Evolutionary conservation across 1,284 basidiomycete species (phyloP), one percentile per base, ranked within the genome.

Genomic region (Apiotrichum montevideense): DNA sequence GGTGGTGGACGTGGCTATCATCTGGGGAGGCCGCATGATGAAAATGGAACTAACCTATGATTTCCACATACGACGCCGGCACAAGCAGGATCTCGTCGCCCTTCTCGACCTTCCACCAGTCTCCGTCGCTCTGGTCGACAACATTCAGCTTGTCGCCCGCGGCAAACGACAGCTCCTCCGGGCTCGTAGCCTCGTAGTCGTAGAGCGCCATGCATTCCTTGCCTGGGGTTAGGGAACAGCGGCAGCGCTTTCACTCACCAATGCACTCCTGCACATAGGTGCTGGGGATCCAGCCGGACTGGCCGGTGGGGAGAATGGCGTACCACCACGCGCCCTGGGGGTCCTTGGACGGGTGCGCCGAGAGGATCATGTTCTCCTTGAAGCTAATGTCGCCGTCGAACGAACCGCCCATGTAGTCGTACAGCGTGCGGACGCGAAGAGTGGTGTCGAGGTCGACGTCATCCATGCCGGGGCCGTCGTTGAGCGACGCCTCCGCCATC

Each of bases 71-170:
- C 15, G 86, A 84, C 43, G 90, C 89, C 47, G 93, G 93, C 3
- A 93, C 90, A 68, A 93, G 85, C 77, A 88, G 88, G 57, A 94
- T 84, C 58, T 85, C 77, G 39, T 91, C 91, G 55, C 82, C 83
- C 70, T 84, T 83, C 77, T 94, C 91, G 39, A 86, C 87, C 79
- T 93, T 95, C 88, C 89, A 96, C 93, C 93, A 97, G 70, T 90
- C 88, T 51, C 79, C 79, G 64, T 94, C 92, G 57, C 81, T 82
- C 53, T 79, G 82, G 71, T 96, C 93, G 55, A 96, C 82, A 61
- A 97, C 85, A 9, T 79, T 79, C 50, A 96, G 77, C 42, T 76
- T 70, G 57, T 93, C 88, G 58, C 88, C 90, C 77, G 90, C 90
- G 9, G 76, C 76, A 69, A 96, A 89, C 0, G 88, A 81, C 32